Evolutionary conservation across 768 basidiomycete species (phyloP).

Genomic region (Boletus coccyginus): DNA sequence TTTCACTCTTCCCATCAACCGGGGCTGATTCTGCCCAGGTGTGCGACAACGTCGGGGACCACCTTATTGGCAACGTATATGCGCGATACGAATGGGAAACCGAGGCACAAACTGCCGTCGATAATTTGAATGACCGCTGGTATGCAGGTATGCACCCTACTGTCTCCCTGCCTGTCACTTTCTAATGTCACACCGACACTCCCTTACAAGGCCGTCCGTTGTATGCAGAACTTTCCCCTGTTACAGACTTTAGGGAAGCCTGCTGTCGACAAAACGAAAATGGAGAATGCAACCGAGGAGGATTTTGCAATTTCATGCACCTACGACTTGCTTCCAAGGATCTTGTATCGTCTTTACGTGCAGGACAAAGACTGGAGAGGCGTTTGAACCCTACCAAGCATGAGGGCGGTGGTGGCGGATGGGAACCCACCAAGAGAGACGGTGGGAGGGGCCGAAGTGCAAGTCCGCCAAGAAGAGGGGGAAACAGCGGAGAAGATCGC

Average conservation of each 20-base stretch:
- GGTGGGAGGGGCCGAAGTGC: conserved; percentile 68
- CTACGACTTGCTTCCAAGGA: conserved; percentile 84
- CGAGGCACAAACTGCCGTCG: conserved; percentile 91
- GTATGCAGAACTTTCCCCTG: conserved; percentile 96
- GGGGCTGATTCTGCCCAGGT: conserved; percentile 46
- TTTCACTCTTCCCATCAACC: not conserved
- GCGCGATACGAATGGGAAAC: conserved; percentile 99
- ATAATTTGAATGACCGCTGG: conserved; percentile 94
- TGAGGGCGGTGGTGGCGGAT: conserved; percentile 70
- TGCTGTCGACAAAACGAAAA: conserved; percentile 99
- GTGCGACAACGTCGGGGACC: conserved; percentile 99
- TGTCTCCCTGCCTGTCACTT: not conserved
- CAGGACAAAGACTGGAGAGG: conserved; percentile 82
- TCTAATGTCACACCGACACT: conserved; percentile 2
- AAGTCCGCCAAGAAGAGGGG: conserved; percentile 63
- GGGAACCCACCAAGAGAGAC: conserved; percentile 77
- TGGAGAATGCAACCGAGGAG: conserved; percentile 96
- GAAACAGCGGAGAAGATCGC: conserved; percentile 69
- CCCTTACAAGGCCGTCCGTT: conserved; percentile 77
- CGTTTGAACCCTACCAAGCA: conserved; percentile 66
- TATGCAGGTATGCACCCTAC: conserved; percentile 70
- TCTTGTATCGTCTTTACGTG: conserved; percentile 72
- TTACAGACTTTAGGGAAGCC: conserved; percentile 98
- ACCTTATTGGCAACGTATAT: conserved; percentile 96
- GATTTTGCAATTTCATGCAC: conserved; percentile 99